phyloP scores from a whole-genome alignment of 2,329 filamentous ascomycete genomes.

The Dissoconium aciculare region DNA sequence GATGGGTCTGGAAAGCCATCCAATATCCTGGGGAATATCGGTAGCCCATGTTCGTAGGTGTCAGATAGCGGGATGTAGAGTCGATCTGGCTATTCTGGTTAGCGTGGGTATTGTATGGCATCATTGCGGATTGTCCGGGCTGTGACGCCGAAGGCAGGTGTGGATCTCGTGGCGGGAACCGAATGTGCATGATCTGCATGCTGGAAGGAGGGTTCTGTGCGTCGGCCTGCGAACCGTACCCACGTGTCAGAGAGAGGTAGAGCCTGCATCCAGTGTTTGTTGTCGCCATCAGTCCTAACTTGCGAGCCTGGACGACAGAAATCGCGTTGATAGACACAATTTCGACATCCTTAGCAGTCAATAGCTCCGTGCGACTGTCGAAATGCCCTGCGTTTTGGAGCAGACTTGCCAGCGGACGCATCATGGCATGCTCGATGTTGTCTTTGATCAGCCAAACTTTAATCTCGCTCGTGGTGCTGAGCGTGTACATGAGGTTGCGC shows the following conservation, averaged over 20 bases:
- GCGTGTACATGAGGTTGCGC: slow-evolving; percentile 74
- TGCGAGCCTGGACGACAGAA: slow-evolving; percentile 59
- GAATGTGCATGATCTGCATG: slow-evolving; percentile 96
- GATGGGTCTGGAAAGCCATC: slow-evolving; percentile 56
- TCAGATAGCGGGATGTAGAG: slow-evolving; percentile 22
- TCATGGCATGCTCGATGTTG: slow-evolving; percentile 40
- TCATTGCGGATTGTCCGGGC: slow-evolving; percentile 9
- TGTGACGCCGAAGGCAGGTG: slow-evolving; percentile 10
- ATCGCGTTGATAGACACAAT: slow-evolving; percentile 83
- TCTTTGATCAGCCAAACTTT: slow-evolving; percentile 75
- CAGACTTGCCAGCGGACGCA: slow-evolving; percentile 38
- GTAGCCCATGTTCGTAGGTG: slow-evolving; percentile 23
- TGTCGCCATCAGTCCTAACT: slow-evolving; percentile 77
- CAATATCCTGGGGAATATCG: slow-evolving; percentile 81
- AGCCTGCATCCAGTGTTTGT: slow-evolving; percentile 83
- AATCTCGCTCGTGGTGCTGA: slow-evolving; percentile 78
- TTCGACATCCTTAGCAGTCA: slow-evolving; percentile 47
- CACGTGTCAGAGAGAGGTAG: slow-evolving; percentile 78
- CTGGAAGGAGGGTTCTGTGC: slow-evolving; percentile 63
- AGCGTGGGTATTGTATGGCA: slow-evolving; percentile 9
- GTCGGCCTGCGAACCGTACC: slow-evolving; percentile 45
- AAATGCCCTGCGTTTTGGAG: slow-evolving; percentile 71
- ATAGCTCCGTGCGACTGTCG: slow-evolving; percentile 55
- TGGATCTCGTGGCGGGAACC: slow-evolving; percentile 57
- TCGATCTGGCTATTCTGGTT: slow-evolving; percentile 17